Percentiles rank a stretch among this genome's conserved stretches.
These are phyloP conservation scores for Tolypocladium sp. DNA, from an alignment of 2,329 filamentous ascomycete genomes.

Conservation along the genomic window DNA sequence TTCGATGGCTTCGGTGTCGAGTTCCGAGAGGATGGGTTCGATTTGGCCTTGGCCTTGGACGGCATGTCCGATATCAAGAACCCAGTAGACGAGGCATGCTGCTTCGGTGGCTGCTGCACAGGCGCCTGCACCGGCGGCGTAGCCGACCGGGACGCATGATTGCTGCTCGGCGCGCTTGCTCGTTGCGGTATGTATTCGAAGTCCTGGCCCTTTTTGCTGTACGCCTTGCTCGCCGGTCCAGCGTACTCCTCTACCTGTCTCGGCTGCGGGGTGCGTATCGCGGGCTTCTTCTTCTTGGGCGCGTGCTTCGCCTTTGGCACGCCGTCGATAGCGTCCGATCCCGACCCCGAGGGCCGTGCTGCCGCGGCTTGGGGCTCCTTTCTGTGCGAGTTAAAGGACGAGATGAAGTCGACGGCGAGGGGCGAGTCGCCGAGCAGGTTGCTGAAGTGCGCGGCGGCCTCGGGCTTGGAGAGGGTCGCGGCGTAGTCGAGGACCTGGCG, in stretches of 20 bases:
- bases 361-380: slow-evolving; percentile 24
- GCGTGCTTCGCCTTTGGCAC: slow-evolving; percentile 41
- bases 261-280: slow-evolving; percentile 54
- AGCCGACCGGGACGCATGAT: slow-evolving; percentile 25
- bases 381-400: slow-evolving; percentile 66
- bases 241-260: slow-evolving; percentile 52
- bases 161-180: slow-evolving; percentile 28
- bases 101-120: slow-evolving; percentile 39
- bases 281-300: slow-evolving; percentile 47
- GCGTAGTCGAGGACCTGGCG: slow-evolving; percentile 80
- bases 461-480: slow-evolving; percentile 63
- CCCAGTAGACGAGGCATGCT: slow-evolving; percentile 55
- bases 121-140: slow-evolving; percentile 19
- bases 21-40: slow-evolving; percentile 40
- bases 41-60: slow-evolving; percentile 46
- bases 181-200: slow-evolving; percentile 62
- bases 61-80: slow-evolving; percentile 71
- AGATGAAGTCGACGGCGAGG: slow-evolving; percentile 65
- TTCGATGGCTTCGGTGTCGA: slow-evolving; percentile 44
- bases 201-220: slow-evolving; percentile 62
- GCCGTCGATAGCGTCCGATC: slow-evolving; percentile 21
- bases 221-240: slow-evolving; percentile 58
- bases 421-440: slow-evolving; percentile 83
- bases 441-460: slow-evolving; percentile 75
- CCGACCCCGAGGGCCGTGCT: slow-evolving; percentile 2